These are phyloP conservation scores for Scorias spongiosa DNA, from an alignment of 2,329 filamentous ascomycete genomes.

Conservation along the genomic window DNA sequence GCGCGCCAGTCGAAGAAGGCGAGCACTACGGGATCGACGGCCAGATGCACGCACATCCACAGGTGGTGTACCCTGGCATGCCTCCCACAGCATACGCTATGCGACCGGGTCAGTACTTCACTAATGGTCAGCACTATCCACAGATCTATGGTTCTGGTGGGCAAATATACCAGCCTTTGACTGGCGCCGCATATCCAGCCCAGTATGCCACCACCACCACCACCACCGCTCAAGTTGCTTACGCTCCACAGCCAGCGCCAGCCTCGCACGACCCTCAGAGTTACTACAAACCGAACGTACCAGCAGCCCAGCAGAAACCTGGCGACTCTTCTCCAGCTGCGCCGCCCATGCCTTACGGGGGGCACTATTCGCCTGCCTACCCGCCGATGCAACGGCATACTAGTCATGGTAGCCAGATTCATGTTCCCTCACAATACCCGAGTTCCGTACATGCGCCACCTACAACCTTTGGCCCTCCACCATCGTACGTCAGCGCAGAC, in stretches of 20 bases:
- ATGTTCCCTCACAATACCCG: constrained; percentile 11
- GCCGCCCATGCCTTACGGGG: constrained; percentile 14
- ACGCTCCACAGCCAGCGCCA: constrained; percentile 1
- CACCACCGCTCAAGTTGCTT: constrained; percentile 11
- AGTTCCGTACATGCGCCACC: constrained; percentile 12
- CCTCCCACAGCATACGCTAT: constrained; percentile 14
- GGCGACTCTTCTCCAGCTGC: constrained; percentile 11
- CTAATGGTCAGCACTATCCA: constrained; percentile 11
- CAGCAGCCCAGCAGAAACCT: constrained; percentile 9
- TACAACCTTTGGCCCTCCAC: constrained; percentile 11
- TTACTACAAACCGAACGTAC: background rate
- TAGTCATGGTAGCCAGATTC: constrained; percentile 8
- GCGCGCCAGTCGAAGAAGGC: constrained; percentile 22
- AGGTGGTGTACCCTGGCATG: constrained; percentile 18
- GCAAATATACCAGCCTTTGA: constrained; percentile 14
- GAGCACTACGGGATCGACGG: constrained; percentile 22
- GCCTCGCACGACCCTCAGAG: background rate
- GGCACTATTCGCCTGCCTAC: constrained; percentile 14
- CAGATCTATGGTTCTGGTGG: constrained; percentile 16
- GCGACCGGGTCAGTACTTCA: constrained; percentile 17
- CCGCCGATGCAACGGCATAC: constrained; percentile 12
- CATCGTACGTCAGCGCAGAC: constrained; percentile 9
- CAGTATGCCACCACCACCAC: constrained; percentile 10
- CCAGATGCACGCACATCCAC: constrained; percentile 20
- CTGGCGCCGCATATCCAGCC: constrained; percentile 12